Base-by-base conservation (phyloP, 2,329 filamentous ascomycete genomes). In the Nannizzia gypsea region DNA sequence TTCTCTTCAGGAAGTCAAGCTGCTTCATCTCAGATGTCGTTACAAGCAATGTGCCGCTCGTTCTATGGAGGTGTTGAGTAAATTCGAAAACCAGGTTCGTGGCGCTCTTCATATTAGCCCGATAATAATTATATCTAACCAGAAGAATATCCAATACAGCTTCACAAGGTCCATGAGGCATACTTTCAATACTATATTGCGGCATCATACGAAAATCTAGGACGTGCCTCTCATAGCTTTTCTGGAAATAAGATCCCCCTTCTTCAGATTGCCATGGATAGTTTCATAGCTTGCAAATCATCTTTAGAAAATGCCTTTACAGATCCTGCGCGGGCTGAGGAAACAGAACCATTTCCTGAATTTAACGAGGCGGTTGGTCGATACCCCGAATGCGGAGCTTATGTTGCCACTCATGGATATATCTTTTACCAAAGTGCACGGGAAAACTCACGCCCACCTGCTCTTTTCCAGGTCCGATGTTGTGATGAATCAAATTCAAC, bases 141-240 rank as follows among this genome's bases (percentile, higher is more conserved):
- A 63, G 26, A 36, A 44, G 13, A 36, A 46, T 2, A n/a, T 6
- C 46, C 34, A 54, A 5, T n/a, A 52, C 56, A 76, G 73, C 63
- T 71, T 22, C 64, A 74, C 60, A 66, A 68, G 5, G 63, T 74
- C 31, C 64, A 72, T 60, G 68, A 67, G 24, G 69, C 69, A 3
- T 79, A 74, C 64, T 70, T 80, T 42, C 70, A 71, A 61, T 78
- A 79, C 66, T 79, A 80, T 66, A 69, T 71, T 8, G 78, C 73
- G 2, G 67, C 77, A 8, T 76, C 71, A 26, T 74, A 77, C 61
- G 78, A 80, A 60, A 71, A 71, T 3, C 70, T 79, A n/a, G 78
- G 76, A 2, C 71, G 74, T 8, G 64, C 70, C 31, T 75, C 78
- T 57, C 77, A 79, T 59, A 69, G 75, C n/a, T 73, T 74, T 63